Base-by-base conservation (phyloP, 1,139 yeast species). In the Candida albicans region DNA sequence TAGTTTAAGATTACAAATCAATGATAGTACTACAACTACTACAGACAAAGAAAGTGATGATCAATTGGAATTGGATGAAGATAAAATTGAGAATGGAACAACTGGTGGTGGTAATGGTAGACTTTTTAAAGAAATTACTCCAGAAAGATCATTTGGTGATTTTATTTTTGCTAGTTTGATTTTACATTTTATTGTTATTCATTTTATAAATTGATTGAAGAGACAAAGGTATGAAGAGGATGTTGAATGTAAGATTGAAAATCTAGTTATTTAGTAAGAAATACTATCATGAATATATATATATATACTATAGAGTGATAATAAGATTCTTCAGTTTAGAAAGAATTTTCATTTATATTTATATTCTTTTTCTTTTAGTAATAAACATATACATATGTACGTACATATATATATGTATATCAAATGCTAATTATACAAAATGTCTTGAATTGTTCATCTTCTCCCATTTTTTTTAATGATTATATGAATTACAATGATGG, bases 121-220 rank as follows among this genome's bases (percentile, higher is more conserved):
- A 58, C 67, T 73, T 40, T 83, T 84, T 62, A 62, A 67, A 8
- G 65, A 61, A 4, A 80, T 88, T 37, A 68, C 83, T 13, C 93
- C 91, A 14, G 93, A 83, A 62, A 68, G 95, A 52, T 88, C 96
- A 4, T 80, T 95, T 65, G 96, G 91, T 13, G 99, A 93, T 66
- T 95, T 79, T 58, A 70, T 89, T 13, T 79, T 93, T 62, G 96
- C 96, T 35, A 86, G 96, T 62, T 75, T 93, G 68, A 75, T 91
- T 35, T 75, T 93, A 51, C 99, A 93, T 66, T 93, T 93, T 65
- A 81, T 89, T 40, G 91, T 88, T 37, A 80, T 82, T 62, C 98
- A 95, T 67, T 93, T 95, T 64, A 88, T 93, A 59, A 93, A 93
- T 65, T 93, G 67, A 45, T 33, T n/a, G 13, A 9, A 12, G n/a